Conservation (phyloP, 2,329 filamentous ascomycete species). For the Pseudogymnoascus sp. region DNA sequence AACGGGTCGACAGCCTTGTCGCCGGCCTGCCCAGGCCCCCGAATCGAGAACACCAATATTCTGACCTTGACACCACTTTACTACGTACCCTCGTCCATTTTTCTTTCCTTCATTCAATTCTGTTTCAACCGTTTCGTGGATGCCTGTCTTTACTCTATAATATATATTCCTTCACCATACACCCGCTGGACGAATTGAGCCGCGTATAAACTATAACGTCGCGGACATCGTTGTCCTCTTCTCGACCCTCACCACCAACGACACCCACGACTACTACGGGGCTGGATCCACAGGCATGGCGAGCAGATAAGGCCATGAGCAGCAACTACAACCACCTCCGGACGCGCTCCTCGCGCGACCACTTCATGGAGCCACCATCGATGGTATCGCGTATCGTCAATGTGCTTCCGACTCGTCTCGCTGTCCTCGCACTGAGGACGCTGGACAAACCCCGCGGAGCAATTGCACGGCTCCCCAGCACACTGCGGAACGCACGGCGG, state of each 20-base stretch:
- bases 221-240: neutral
- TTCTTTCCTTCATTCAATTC: constrained; percentile 1
- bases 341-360: constrained; percentile 20
- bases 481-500: neutral
- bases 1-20: constrained; percentile 9
- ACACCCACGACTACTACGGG: constrained; percentile 2
- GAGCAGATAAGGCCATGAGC: constrained; percentile 4
- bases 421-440: constrained; percentile 20
- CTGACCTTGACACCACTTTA: constrained; percentile 2
- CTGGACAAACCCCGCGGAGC: constrained; percentile 16
- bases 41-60: constrained; percentile 7
- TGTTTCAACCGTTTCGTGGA: neutral
- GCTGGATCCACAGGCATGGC: constrained; percentile 4
- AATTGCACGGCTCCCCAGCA: constrained; percentile 6
- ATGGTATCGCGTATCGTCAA: constrained; percentile 21
- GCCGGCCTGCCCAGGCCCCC: neutral
- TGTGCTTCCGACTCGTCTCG: constrained; percentile 18
- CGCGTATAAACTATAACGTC: neutral
- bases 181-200: constrained; percentile 1
- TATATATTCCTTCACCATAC: constrained; percentile 2
- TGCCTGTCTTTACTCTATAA: constrained; percentile 7
- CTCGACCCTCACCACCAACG: neutral
- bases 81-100: constrained; percentile 7
- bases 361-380: constrained; percentile 23
- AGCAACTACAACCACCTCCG: constrained; percentile 5